A percentile compares a stretch with the other conserved stretches of the same genome.
Evolutionary conservation across 2,329 filamentous ascomycete genomes (phyloP).

Genomic region (Periconia macrospinosa): DNA sequence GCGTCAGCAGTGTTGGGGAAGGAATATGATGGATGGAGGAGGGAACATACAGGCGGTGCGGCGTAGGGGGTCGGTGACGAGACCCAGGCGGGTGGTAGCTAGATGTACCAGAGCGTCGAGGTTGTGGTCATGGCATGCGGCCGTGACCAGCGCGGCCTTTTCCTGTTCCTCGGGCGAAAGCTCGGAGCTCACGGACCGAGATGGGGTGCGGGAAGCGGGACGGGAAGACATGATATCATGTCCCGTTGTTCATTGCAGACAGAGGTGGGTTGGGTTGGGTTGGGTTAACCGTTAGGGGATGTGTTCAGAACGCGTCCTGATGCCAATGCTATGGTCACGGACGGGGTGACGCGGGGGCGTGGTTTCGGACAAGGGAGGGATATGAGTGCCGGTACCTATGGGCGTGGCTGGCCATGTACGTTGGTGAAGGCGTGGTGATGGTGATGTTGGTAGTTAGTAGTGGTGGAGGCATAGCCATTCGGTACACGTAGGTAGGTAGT

Average conservation of each 20-base stretch:
- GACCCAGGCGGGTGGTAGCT: constrained; percentile 48
- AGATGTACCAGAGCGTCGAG: constrained; percentile 45
- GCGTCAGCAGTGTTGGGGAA: constrained; percentile 16
- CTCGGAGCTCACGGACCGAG: constrained; percentile 33
- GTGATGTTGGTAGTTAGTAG: no score
- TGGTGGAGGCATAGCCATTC: no score
- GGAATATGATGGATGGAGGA: constrained; percentile 1
- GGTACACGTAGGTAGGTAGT: no score
- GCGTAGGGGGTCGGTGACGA: constrained; percentile 61
- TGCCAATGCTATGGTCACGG: no score
- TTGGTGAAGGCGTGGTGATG: no score
- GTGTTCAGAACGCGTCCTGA: no score
- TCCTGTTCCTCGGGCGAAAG: constrained; percentile 27
- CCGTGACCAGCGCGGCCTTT: constrained; percentile 38
- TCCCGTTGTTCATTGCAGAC: background rate
- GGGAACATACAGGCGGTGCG: constrained; percentile 71
- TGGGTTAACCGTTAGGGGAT: background rate
- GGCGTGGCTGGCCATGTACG: no score
- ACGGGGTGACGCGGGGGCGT: no score
- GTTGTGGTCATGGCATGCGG: constrained; percentile 47
- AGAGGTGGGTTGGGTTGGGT: background rate
- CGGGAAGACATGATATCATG: constrained; percentile 26
- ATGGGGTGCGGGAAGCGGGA: constrained; percentile 27
- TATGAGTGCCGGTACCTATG: no score
- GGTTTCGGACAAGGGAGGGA: no score